Percentiles rank a stretch among this genome's conserved stretches.
phyloP scores from a whole-genome alignment of 1,284 basidiomycete genomes.

The Moniliophthora roreri region DNA sequence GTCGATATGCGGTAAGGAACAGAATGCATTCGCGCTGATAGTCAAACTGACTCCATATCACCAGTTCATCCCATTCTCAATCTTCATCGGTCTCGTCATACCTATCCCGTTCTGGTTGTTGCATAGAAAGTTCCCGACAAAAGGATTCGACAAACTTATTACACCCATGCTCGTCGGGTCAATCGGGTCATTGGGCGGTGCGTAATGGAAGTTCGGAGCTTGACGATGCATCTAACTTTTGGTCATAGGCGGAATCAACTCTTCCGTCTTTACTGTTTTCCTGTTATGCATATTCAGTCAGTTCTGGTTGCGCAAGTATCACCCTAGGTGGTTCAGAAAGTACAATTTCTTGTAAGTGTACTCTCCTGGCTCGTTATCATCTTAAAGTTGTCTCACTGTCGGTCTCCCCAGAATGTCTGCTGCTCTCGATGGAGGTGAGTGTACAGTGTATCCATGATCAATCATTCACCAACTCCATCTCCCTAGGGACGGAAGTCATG shows the following conservation, averaged over 20 bases:
- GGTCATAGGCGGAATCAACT: slow-evolving; percentile 47
- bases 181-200: slow-evolving; percentile 16
- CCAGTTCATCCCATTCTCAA: slow-evolving; percentile 50
- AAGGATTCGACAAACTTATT: slow-evolving; percentile 44
- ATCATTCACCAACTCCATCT: too few relatives aligned
- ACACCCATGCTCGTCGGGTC: slow-evolving; percentile 46
- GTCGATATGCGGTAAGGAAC: slow-evolving; percentile 42
- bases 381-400: too few relatives aligned
- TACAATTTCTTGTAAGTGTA: slow-evolving; percentile 50
- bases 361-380: not conserved
- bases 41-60: too few relatives aligned
- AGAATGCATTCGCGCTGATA: too few relatives aligned
- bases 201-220: not conserved
- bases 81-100: slow-evolving; percentile 50
- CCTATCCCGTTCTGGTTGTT: slow-evolving; percentile 56
- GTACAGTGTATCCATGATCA: slow-evolving; percentile 9
- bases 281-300: slow-evolving; percentile 44
- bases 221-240: not conserved
- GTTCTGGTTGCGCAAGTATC: slow-evolving; percentile 26
- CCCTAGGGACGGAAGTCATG: slow-evolving; percentile 39
- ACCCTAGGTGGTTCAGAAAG: slow-evolving; percentile 53
- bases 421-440: slow-evolving; percentile 56
- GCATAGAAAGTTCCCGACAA: slow-evolving; percentile 47
- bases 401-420: slow-evolving; percentile 33
- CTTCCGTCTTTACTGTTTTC: slow-evolving; percentile 50